These are phyloP conservation scores for Arthonia radiata DNA, from an alignment of 495 filamentous ascomycete species.

Conservation along the genomic window DNA sequence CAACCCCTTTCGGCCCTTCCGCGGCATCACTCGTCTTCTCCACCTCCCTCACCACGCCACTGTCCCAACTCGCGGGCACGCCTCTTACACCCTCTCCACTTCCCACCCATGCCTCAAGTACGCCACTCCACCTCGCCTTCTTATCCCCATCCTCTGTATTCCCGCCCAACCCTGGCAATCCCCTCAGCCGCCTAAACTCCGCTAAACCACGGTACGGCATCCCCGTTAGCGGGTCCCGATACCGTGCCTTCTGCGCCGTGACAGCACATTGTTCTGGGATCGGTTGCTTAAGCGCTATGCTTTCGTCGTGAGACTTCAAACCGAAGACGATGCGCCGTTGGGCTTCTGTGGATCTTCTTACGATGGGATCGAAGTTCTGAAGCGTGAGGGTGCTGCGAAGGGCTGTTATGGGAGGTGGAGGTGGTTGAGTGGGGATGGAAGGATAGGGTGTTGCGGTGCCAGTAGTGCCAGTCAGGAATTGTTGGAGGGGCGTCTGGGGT, in stretches of 20 bases:
- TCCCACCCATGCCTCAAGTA: conserved; percentile 56
- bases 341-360: conserved; percentile 1
- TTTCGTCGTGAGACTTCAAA: conserved; percentile 1
- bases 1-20: too few species aligned
- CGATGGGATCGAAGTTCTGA: conserved; percentile 5
- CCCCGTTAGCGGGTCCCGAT: conserved; percentile 51
- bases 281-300: conserved; percentile 17
- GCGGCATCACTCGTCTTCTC: too few species aligned
- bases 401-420: conserved; percentile 2
- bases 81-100: conserved; percentile 12
- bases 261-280: conserved; percentile 43
- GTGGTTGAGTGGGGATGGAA: conserved; percentile 1
- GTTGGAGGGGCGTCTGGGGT: background rate
- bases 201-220: conserved; percentile 50
- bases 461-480: too few species aligned
- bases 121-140: conserved; percentile 30
- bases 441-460: too few species aligned
- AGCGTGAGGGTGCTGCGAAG: conserved; percentile 10
- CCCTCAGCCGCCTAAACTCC: conserved; percentile 48
- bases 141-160: conserved; percentile 39
- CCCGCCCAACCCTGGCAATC: conserved; percentile 38
- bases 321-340: conserved; percentile 4
- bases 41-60: too few species aligned
- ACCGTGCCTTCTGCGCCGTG: conserved; percentile 52
- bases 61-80: too few species aligned